A percentile compares a stretch with the other conserved stretches of the same genome.
Evolutionary conservation across 2,329 filamentous ascomycete species (phyloP).

Genomic region (Verticillium zaregamsianum): DNA sequence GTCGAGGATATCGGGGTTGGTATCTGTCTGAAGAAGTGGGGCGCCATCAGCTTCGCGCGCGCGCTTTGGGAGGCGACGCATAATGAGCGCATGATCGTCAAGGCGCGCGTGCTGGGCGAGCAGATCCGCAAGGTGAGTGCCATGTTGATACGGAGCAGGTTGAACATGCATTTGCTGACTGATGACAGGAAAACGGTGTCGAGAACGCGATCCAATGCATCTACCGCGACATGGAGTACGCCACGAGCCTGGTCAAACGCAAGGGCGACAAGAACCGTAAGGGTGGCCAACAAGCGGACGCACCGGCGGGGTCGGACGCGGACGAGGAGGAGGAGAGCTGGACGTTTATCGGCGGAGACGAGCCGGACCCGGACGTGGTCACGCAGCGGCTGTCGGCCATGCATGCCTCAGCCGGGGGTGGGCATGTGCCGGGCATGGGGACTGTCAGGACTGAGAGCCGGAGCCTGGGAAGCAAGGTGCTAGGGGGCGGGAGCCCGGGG

Average conservation of each 20-base stretch:
- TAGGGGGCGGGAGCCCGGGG: neutral
- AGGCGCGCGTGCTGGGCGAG: constrained; percentile 77
- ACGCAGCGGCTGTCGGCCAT: constrained; percentile 31
- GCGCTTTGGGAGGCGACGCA: constrained; percentile 90
- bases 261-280: constrained; percentile 48
- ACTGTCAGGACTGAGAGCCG: constrained; percentile 22
- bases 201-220: constrained; percentile 84
- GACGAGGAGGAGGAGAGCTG: constrained; percentile 72
- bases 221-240: constrained; percentile 93
- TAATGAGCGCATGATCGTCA: constrained; percentile 85
- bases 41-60: constrained; percentile 77
- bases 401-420: neutral
- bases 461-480: neutral
- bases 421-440: constrained; percentile 8
- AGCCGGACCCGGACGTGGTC: constrained; percentile 38
- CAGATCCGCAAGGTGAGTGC: constrained; percentile 75
- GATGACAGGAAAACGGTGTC: constrained; percentile 77
- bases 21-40: constrained; percentile 83
- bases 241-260: constrained; percentile 73
- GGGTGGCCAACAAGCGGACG: constrained; percentile 8
- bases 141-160: neutral
- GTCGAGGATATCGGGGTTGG: constrained; percentile 94
- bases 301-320: constrained; percentile 32
- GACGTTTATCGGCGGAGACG: constrained; percentile 74
- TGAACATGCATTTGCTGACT: neutral